Percentiles rank a stretch among this genome's conserved stretches.
These are phyloP conservation scores for Dittrichia graveolens DNA, from an alignment of 129 eudicot genomes.

Conservation along the genomic window DNA sequence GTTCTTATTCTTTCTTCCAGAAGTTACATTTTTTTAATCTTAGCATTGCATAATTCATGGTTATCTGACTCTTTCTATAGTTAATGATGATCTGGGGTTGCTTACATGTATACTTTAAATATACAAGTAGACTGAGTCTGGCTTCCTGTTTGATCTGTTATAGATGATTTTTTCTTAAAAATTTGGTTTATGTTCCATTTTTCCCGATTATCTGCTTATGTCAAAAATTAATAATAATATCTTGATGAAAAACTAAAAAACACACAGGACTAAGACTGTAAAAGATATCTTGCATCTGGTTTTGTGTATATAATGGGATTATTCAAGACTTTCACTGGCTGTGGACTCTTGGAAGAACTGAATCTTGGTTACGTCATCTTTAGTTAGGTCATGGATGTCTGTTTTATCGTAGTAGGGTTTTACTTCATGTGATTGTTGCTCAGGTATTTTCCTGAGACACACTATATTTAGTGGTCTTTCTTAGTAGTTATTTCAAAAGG, in stretches of 20 bases:
- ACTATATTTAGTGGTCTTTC: too few species aligned
- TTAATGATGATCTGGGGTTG: too few species aligned
- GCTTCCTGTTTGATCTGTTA: neutral
- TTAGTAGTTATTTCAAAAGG: too few species aligned
- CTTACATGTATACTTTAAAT: neutral
- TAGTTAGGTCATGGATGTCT: too few species aligned
- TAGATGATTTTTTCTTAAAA: neutral
- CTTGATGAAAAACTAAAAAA: neutral
- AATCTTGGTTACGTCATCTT: too few species aligned
- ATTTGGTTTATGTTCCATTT: neutral
- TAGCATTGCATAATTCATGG: neutral
- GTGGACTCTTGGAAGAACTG: too few species aligned
- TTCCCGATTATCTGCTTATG: neutral
- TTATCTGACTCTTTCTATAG: constrained; percentile 12
- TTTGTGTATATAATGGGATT: neutral
- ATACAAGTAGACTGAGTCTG: neutral
- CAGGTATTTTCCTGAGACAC: too few species aligned
- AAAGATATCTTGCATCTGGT: neutral
- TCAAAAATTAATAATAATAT: neutral
- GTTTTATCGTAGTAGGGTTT: too few species aligned
- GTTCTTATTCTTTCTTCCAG: neutral
- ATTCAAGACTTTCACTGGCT: neutral
- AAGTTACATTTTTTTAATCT: neutral
- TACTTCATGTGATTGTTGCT: too few species aligned
- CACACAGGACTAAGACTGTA: neutral